Base-by-base conservation (phyloP, 2,329 filamentous ascomycete species). In the Hymenoscyphus fructigenus region DNA sequence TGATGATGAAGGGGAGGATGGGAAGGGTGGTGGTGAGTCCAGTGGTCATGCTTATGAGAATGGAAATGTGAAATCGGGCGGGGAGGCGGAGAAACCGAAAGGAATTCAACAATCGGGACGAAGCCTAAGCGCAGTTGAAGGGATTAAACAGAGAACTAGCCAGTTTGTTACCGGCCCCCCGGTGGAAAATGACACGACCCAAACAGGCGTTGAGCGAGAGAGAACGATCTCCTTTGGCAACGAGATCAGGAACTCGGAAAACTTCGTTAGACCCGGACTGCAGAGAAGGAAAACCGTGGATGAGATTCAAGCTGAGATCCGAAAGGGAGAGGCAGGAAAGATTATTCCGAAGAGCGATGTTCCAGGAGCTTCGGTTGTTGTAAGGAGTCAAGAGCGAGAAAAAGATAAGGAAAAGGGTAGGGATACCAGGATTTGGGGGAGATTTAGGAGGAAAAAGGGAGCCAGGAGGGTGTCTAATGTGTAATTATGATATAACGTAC, bases 141-240 rank as follows among this genome's bases (percentile, higher is more conserved):
- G 60, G 1, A 61, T 61, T 5, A 61, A 56, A 20, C 60, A 61
- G 15, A 29, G 60, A 6, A 61, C 26, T 29, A 32, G 50, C 2
- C 60, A 61, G 12, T 61, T 61, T 17, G 50, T 61, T 26, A 56
- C 26, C 17, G 14, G 12, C 5, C 26, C 36, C n/a, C 14, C 38
- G 1, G 26, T 60, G 38, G 59, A 34, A 23, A 9, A 26, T 38
- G 26, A 12, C 4, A 9, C n/a, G 7, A 50, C n/a, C 12, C 47
- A 10, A 14, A 12, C 47, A 5, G 20, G 44, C 20, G 10, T 1
- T 23, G 20, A 23, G 20, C 10, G 20, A 53, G 47, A 26, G 20
- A 53, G 47, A 5, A 53, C 47, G 0, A 53, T 53, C 20, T 53
- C 47, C 0, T 53, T 53, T 53, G 47, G 47, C 1, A 53, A 53